A percentile compares a stretch with the other conserved stretches of the same genome.
These are phyloP conservation scores for Elsinoe necatrix DNA, from an alignment of 2,329 filamentous ascomycete species.

Conservation along the genomic window DNA sequence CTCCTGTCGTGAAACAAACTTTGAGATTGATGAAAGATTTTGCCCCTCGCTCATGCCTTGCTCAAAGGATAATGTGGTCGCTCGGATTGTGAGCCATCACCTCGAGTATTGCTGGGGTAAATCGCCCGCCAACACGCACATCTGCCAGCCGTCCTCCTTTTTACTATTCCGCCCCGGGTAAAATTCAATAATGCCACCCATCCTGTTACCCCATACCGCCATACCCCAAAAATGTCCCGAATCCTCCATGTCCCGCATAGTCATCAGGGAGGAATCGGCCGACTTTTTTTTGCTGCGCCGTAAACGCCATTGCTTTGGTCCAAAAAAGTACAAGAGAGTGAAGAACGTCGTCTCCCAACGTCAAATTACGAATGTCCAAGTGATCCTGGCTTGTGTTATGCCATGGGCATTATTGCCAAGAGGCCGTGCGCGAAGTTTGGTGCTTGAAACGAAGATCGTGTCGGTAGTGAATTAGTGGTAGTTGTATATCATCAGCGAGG, in stretches of 20 bases:
- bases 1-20: background rate
- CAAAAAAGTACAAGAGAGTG: slow-evolving; percentile 10
- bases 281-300: slow-evolving; percentile 14
- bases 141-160: background rate
- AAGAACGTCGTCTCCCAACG: background rate
- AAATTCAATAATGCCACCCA: background rate
- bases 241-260: slow-evolving; percentile 8
- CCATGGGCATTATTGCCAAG: background rate
- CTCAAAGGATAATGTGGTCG: background rate
- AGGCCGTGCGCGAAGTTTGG: slow-evolving; percentile 1
- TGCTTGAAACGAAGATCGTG: slow-evolving; percentile 1
- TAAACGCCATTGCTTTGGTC: slow-evolving; percentile 12
- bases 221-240: background rate
- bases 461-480: background rate
- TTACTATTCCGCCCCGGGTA: background rate
- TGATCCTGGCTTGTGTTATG: background rate
- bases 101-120: background rate
- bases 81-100: background rate
- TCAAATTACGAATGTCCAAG: slow-evolving; percentile 9
- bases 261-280: slow-evolving; percentile 5
- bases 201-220: background rate
- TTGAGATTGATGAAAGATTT: background rate
- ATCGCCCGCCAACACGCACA: background rate
- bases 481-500: slow-evolving; percentile 9
- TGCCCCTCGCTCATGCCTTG: background rate